Evolutionary conservation across 2,329 filamentous ascomycete species (phyloP), one percentile per base, ranked within the genome.

Genomic region (Fusarium sp.): DNA sequence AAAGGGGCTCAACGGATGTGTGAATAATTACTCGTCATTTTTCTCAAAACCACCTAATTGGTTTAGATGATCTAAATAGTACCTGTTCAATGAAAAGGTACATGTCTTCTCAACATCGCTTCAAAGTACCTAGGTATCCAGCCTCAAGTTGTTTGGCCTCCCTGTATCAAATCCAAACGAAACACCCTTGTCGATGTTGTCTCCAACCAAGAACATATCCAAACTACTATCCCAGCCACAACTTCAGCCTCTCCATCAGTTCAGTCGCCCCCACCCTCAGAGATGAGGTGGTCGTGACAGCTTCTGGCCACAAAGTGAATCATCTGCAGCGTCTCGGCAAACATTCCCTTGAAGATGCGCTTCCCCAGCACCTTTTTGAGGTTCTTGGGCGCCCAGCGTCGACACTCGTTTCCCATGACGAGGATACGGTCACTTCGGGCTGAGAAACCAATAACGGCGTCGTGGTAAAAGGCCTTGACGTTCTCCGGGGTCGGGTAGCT

Each of bases 361-460:
- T 25, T 35, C 30, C 65, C 65, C 23, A 67, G 57, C 2, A 48
- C 35, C 30, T 37, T 39, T 61, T 58, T 64, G 30, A 64, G 30
- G 27, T 20, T 43, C 32, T 45, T 43, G 30, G 25, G 48, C n/a
- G 27, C 14, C 65, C 65, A 67, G 13, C 59, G 48, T 18, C 20
- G 16, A 13, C 59, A 52, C 60, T 68, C 66, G 11, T 39, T 14
- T 7, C n/a, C 27, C 5, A 67, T 57, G 30, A 67, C 32, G 7
- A 20, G n/a, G 6, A 32, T 14, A 11, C 52, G 35, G 11, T 43
- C 32, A 14, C 14, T 11, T 50, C 43, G 34, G 8, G 20, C 3
- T 2, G 27, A 3, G 34, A 62, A 32, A 8, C 30, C 39, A 13
- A 16, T 6, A 10, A 35, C 14, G 1, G 35, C 25, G 2, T 34